Base-by-base conservation (phyloP, 257 asterid species). In the Solanum commersonii region DNA sequence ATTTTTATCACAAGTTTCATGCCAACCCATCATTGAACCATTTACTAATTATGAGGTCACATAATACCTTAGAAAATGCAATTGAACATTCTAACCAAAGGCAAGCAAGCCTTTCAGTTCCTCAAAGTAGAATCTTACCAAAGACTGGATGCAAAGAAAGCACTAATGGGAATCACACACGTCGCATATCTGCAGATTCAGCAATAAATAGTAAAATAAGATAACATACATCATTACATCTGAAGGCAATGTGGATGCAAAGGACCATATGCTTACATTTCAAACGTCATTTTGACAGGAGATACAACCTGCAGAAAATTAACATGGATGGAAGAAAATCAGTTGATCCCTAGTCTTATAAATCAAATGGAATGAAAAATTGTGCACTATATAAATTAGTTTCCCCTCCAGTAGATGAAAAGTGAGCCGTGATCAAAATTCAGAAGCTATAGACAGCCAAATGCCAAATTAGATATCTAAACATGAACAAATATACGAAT, bases 161-260 rank as follows among this genome's bases (percentile, higher is more conserved):
- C 99, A 89, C 99, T 95, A 74, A 98, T 98, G 63, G 99, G 99
- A 87, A 98, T 89, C 70, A 98, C 99, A 90, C 99, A 95, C 29
- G 99, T 93, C 4, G 93, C 96, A 70, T 98, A 98, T 94, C 99
- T 98, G 99, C 92, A 92, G 79, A 91, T 87, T 79, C 90, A 93
- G 83, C 63, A 60, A 93, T 59, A 87, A 34, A 88, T 33, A 18
- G 83, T 82, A 15, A 79, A 82, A 88, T 10, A 78, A 63, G 70
- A 34, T 60, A 42, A 22, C 84, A 31, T 71, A 72, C 42, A 72
- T 31, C 42, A 46, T 27, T 72, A 59, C 44, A 88, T 87, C 68
- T 46, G 73, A 84, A 88, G 76, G 73, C 86, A 29, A 90, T 40
- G 71, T 72, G 72, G 85, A 76, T 74, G 67, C 70, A 71, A 67